Evolutionary conservation across 2,329 filamentous ascomycete genomes (phyloP), one percentile per base, ranked within the genome.

Genomic region (Aureobasidium zeae): DNA sequence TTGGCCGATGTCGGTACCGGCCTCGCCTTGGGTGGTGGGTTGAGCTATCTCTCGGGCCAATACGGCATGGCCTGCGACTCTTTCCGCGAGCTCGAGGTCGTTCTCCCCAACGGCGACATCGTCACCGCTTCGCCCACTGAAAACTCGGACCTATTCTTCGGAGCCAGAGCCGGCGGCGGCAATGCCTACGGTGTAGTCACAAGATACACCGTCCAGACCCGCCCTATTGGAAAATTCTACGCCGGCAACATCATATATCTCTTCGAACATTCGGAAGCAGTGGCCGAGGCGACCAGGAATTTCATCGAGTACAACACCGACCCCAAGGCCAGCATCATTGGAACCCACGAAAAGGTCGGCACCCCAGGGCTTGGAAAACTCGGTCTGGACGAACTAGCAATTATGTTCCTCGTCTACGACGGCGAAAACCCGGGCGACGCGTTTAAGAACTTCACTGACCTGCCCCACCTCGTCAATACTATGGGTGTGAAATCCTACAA

Each of bases 151-250:
- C 61, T 79, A 5, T 77, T 63, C 56, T 63, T 62, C 49, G 72
- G 69, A 0, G 63, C 78, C 3, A 69, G 70, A 45, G 76, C 74
- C 8, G 55, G 55, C 17, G 74, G 76, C 12, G 73, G 68, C 56
- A 76, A 74, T 53, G 33, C 33, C 9, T 56, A 47, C 24, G 55
- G 51, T 13, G 48, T 56, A 10, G 55, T 52, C 10, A 46, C 47
- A 11, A 49, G 43, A 21, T 44, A 49, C 28, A 47, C 33, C 4
- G 20, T 36, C 1, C 33, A 36, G 33, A 36, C 33, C 13, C 20
- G 33, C 4, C 44, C 13, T 26, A 39, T 19, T 44, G 44, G 33
- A 13, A 25, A 22, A 16, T 41, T 46, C 31, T 19, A 24, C 52
- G 44, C 48, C 16, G 32, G 41, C 21, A 36, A 36, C 6, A 19